Percentiles rank a stretch among this genome's conserved stretches.
These are phyloP conservation scores for Penicillium subrubescens DNA, from an alignment of 495 filamentous ascomycete species.

Conservation along the genomic window DNA sequence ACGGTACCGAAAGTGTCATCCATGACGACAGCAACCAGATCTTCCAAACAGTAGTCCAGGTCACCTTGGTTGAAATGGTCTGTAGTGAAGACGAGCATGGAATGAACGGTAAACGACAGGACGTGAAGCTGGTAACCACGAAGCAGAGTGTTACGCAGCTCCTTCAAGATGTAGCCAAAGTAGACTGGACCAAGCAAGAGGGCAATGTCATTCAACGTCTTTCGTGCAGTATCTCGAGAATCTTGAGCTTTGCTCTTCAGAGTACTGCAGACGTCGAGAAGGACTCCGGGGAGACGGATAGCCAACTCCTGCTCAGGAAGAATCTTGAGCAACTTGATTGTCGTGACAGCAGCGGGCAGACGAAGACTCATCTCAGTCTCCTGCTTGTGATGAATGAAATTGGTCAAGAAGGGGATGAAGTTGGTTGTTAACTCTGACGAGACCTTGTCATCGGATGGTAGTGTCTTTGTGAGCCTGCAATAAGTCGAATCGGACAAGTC, in stretches of 20 bases:
- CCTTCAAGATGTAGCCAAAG: constrained; percentile 90
- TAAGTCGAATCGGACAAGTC: constrained; percentile 31
- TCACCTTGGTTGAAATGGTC: constrained; percentile 79
- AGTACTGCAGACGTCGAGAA: constrained; percentile 91
- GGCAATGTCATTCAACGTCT: constrained; percentile 81
- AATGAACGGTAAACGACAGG: constrained; percentile 91
- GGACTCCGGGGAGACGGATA: constrained; percentile 72
- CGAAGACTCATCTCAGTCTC: constrained; percentile 90
- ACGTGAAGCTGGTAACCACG: constrained; percentile 94
- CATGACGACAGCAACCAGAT: constrained; percentile 84
- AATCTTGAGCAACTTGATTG: constrained; percentile 80
- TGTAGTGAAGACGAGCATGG: constrained; percentile 75
- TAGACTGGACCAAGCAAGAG: constrained; percentile 76
- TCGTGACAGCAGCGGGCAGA: constrained; percentile 81
- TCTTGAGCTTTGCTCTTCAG: constrained; percentile 87
- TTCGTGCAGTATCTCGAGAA: constrained; percentile 84
- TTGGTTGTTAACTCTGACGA: constrained; percentile 70
- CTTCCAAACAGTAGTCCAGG: constrained; percentile 81
- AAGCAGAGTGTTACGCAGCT: constrained; percentile 77
- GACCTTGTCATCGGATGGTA: constrained; percentile 72
- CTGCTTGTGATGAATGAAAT: constrained; percentile 90
- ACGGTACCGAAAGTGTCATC: constrained; percentile 95
- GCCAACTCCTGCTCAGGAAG: constrained; percentile 72
- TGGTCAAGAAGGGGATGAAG: constrained; percentile 73
- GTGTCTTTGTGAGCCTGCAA: constrained; percentile 59